Percentiles rank a stretch among this genome's conserved stretches.
These are phyloP conservation scores for Candida endomychidarum DNA, from an alignment of 805 yeast genomes.

Conservation along the genomic window DNA sequence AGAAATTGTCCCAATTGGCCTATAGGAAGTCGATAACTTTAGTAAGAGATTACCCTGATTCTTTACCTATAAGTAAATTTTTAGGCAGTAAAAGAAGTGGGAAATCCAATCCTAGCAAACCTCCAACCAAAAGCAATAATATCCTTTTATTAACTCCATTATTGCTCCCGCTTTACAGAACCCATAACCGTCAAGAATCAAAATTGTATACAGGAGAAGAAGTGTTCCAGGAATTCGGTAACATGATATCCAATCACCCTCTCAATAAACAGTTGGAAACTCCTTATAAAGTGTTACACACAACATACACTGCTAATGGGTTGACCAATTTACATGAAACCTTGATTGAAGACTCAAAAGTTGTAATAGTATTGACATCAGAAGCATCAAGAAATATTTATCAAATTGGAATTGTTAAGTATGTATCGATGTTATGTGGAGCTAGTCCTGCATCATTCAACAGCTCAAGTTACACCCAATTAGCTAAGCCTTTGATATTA, in stretches of 20 bases:
- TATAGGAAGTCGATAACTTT: constrained; percentile 54
- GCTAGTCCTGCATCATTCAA: constrained; percentile 36
- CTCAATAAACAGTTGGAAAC: constrained; percentile 19
- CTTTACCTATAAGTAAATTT: constrained; percentile 48
- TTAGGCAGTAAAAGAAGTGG: constrained; percentile 26
- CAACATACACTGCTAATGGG: constrained; percentile 59
- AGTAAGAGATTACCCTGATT: constrained; percentile 52
- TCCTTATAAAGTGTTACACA: constrained; percentile 51
- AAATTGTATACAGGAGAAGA: constrained; percentile 47
- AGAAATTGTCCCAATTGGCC: constrained; percentile 42
- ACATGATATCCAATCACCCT: constrained; percentile 39
- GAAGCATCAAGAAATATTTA: constrained; percentile 61
- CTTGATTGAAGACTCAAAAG: constrained; percentile 50
- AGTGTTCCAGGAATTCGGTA: constrained; percentile 53
- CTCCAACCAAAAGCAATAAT: constrained; percentile 19
- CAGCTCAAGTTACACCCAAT: constrained; percentile 23
- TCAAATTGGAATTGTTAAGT: constrained; percentile 61
- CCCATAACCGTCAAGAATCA: constrained; percentile 10
- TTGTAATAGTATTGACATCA: constrained; percentile 54
- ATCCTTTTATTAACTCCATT: constrained; percentile 39
- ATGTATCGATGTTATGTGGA: constrained; percentile 54
- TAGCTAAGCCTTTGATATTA: constrained; percentile 52
- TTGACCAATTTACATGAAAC: constrained; percentile 55
- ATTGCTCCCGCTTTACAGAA: constrained; percentile 35
- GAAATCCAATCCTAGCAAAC: constrained; percentile 7